phyloP scores from a whole-genome alignment of 2,329 filamentous ascomycete genomes.

The Cladosporium sp. region DNA sequence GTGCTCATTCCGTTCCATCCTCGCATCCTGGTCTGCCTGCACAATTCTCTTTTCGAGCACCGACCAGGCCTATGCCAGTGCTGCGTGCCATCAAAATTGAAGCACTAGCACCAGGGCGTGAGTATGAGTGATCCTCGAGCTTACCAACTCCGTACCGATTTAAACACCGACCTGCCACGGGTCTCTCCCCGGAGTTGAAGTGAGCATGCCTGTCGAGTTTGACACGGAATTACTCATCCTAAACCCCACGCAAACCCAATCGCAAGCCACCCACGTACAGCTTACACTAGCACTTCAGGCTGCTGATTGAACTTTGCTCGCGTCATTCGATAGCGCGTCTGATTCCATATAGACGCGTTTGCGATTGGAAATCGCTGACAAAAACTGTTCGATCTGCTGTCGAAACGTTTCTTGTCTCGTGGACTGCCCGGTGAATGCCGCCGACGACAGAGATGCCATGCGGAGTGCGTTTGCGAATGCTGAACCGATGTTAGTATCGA shows the following conservation, averaged over 20 bases:
- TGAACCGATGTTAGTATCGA: not conserved
- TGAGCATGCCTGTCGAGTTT: not conserved
- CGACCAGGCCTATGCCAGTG: not conserved
- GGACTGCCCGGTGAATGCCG: not conserved
- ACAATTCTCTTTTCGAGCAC: not conserved
- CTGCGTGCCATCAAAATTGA: not conserved
- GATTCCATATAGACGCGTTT: not conserved
- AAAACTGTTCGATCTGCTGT: not conserved
- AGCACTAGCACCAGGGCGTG: not conserved
- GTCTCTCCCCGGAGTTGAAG: not conserved
- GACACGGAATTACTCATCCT: conserved; percentile 16
- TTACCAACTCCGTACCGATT: conserved; percentile 2
- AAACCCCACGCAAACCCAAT: conserved; percentile 5
- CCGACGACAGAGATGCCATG: not conserved
- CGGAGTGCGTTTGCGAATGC: not conserved
- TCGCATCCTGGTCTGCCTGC: not conserved
- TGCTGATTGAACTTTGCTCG: not conserved
- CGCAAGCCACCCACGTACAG: conserved; percentile 15
- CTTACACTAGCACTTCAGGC: not conserved
- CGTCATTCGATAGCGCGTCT: not conserved
- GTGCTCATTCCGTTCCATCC: not conserved
- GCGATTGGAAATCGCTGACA: not conserved
- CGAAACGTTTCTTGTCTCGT: not conserved
- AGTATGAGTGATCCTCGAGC: conserved; percentile 6
- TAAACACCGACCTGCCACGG: not conserved